Base-by-base conservation (phyloP, 495 filamentous ascomycete species). In the Tricharina praecox region DNA sequence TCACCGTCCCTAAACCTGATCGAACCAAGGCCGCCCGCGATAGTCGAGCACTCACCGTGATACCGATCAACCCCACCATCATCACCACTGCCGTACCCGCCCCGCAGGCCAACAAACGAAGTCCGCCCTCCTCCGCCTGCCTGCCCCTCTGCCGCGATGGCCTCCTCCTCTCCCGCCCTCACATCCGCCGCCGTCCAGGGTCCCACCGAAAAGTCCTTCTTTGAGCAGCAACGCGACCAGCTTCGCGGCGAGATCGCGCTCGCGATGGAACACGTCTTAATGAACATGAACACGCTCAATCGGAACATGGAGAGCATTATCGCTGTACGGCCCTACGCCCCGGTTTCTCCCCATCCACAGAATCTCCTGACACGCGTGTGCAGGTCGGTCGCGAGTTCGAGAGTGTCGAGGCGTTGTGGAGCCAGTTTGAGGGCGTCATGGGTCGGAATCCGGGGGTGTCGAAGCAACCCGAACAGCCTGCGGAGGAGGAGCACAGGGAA, bases 401-500 rank as follows among this genome's bases (percentile, higher is more conserved):
- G n/a, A 84, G 82, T 7, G 90, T 97, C 15, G 90, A 97, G 64
- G 85, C 84, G 21, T 72, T 97, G 26, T 97, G 90, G 90, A 86
- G 81, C 26, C 84, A 92, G 50, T 97, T 97, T 59, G 90, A 97
- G 69, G 80, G 79, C 47, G 87, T 95, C 52, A 96, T 95, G 88
- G 84, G 76, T n/a, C n/a, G n/a, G n/a, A n/a, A n/a, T n/a, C n/a
- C n/a, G n/a, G n/a, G n/a, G n/a, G n/a, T n/a, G n/a, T n/a, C n/a
- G n/a, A n/a, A n/a, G n/a, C n/a, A n/a, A n/a, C n/a, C n/a, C n/a
- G n/a, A n/a, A n/a, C n/a, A n/a, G n/a, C n/a, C n/a, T n/a, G n/a
- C n/a, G n/a, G n/a, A n/a, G n/a, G n/a, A n/a, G n/a, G n/a, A n/a
- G n/a, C n/a, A n/a, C n/a, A n/a, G n/a, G n/a, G n/a, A n/a, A n/a